Evolutionary conservation across 495 filamentous ascomycete genomes (phyloP).

Genomic region (Talaromyces nanjingensis): DNA sequence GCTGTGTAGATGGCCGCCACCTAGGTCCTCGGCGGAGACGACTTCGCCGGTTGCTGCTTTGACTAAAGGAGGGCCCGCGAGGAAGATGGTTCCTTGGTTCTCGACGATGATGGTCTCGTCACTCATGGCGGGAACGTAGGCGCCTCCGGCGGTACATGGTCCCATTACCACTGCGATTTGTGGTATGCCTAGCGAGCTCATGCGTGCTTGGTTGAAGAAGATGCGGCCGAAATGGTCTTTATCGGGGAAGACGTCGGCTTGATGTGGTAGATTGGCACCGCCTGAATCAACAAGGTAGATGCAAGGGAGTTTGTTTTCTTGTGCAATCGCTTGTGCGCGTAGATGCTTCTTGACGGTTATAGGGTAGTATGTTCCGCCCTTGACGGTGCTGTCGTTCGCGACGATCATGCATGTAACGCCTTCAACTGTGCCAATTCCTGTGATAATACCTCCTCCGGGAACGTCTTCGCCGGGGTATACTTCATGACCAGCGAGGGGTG

Average conservation of each 20-base stretch:
- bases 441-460: slow-evolving; percentile 84
- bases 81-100: slow-evolving; percentile 92
- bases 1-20: slow-evolving; percentile 87
- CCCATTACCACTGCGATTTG: slow-evolving; percentile 97
- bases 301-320: slow-evolving; percentile 80
- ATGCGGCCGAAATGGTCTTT: slow-evolving; percentile 93
- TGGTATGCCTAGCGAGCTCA: slow-evolving; percentile 71
- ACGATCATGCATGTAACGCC: slow-evolving; percentile 92
- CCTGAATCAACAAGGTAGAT: slow-evolving; percentile 97
- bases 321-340: slow-evolving; percentile 82
- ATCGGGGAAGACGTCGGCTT: slow-evolving; percentile 95
- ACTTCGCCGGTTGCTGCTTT: slow-evolving; percentile 95
- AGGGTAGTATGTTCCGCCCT: slow-evolving; percentile 98
- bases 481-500: slow-evolving; percentile 76
- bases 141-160: slow-evolving; percentile 91
- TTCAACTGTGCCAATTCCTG: slow-evolving; percentile 83
- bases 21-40: slow-evolving; percentile 86
- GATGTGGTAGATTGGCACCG: slow-evolving; percentile 91
- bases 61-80: slow-evolving; percentile 90
- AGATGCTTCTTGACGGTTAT: slow-evolving; percentile 98
- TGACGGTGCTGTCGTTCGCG: slow-evolving; percentile 96
- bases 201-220: slow-evolving; percentile 98
- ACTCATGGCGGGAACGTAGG: slow-evolving; percentile 95
- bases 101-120: slow-evolving; percentile 96
- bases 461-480: slow-evolving; percentile 85